A percentile compares a stretch with the other conserved stretches of the same genome.
phyloP scores from a whole-genome alignment of 2,329 filamentous ascomycete species.

The Phialocephala subalpina region DNA sequence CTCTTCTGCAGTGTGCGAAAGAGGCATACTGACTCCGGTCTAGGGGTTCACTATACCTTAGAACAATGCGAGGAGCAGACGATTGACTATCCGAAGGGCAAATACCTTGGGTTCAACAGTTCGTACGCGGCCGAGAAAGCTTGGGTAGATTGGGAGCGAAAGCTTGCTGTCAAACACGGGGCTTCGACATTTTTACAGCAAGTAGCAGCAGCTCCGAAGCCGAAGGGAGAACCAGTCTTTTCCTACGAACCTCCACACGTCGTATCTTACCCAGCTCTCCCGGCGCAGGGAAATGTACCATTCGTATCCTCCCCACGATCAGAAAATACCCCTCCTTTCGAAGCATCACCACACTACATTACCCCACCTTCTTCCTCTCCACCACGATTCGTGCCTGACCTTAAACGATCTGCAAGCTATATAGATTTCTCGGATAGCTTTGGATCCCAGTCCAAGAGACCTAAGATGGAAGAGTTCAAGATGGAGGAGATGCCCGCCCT shows the following conservation, averaged over 20 bases:
- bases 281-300: background rate
- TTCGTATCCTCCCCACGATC: background rate
- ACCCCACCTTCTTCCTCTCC: conserved; percentile 14
- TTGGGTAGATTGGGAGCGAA: conserved; percentile 13
- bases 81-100: conserved; percentile 19
- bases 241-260: background rate
- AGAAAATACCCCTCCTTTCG: no score
- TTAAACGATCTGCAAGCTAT: conserved; percentile 5
- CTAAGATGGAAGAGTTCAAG: background rate
- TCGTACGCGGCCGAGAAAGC: conserved; percentile 2
- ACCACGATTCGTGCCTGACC: background rate
- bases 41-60: conserved; percentile 24
- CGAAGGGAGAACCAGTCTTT: conserved; percentile 1
- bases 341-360: background rate
- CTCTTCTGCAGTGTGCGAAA: no score
- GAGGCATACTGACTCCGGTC: no score
- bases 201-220: background rate
- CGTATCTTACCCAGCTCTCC: background rate
- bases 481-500: background rate
- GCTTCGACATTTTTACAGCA: conserved; percentile 13
- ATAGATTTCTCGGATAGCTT: conserved; percentile 2
- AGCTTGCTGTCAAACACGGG: conserved; percentile 10
- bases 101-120: conserved; percentile 26
- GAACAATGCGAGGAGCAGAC: conserved; percentile 17
- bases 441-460: background rate